These are phyloP conservation scores for Penicillium ucsense DNA, from an alignment of 495 filamentous ascomycete species.

Conservation along the genomic window DNA sequence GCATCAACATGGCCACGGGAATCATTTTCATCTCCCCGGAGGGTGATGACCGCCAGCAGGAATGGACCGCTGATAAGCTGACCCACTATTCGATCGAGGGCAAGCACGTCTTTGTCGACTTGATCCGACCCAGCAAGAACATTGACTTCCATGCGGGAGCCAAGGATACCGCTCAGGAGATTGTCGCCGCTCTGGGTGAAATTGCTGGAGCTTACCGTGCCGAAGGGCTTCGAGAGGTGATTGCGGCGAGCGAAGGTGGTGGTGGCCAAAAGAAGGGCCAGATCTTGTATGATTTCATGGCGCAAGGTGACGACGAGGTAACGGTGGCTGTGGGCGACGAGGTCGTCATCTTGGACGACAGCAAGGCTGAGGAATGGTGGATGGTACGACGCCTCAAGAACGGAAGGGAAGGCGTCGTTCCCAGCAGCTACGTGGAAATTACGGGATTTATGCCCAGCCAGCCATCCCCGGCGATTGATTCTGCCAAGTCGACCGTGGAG, in stretches of 20 bases:
- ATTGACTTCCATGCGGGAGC: constrained; percentile 94
- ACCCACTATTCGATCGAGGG: constrained; percentile 94
- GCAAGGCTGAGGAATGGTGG: constrained; percentile 97
- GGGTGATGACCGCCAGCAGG: constrained; percentile 74
- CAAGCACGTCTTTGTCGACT: constrained; percentile 94
- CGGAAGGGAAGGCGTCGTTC: constrained; percentile 94
- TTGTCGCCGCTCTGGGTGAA: constrained; percentile 79
- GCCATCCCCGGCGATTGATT: constrained; percentile 44
- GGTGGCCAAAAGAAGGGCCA: constrained; percentile 68
- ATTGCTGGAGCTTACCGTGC: constrained; percentile 75
- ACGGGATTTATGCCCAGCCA: constrained; percentile 48
- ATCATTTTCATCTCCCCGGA: constrained; percentile 89
- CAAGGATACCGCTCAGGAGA: constrained; percentile 93
- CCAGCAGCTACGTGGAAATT: constrained; percentile 89
- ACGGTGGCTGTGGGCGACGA: constrained; percentile 86
- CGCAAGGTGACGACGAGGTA: constrained; percentile 93
- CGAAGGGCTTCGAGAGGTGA: constrained; percentile 77
- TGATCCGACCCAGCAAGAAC: constrained; percentile 83
- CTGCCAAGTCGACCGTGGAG: constrained; percentile 63
- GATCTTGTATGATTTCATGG: constrained; percentile 91
- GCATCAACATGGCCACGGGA: constrained; percentile 77
- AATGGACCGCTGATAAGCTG: constrained; percentile 90
- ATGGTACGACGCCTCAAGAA: constrained; percentile 84
- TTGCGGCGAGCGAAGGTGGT: constrained; percentile 62
- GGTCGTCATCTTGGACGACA: constrained; percentile 81